A percentile compares a stretch with the other conserved stretches of the same genome.
Conservation (phyloP, 1,284 basidiomycete genomes). For the Microbotryum intermedium region DNA sequence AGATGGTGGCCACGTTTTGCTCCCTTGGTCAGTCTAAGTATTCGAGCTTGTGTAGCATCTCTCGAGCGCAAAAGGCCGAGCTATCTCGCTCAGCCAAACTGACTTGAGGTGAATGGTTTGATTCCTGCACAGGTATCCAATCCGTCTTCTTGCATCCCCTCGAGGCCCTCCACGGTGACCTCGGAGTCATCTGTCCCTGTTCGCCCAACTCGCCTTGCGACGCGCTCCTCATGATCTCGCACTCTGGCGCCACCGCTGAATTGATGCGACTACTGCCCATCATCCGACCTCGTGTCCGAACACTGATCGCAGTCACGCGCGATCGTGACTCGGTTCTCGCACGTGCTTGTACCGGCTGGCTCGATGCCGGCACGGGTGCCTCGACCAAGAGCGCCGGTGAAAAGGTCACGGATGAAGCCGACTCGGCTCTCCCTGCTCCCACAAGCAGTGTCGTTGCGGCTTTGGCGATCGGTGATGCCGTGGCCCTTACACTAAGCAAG, state of each 20-base stretch:
- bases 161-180: slow-evolving; percentile 42
- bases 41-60: too few relatives aligned
- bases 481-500: slow-evolving; percentile 34
- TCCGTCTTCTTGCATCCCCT: slow-evolving; percentile 40
- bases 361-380: slow-evolving; percentile 34
- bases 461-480: slow-evolving; percentile 41
- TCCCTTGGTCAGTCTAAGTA: slow-evolving; percentile 28
- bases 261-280: slow-evolving; percentile 38
- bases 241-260: slow-evolving; percentile 40
- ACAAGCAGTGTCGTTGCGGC: slow-evolving; percentile 39
- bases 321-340: slow-evolving; percentile 37
- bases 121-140: slow-evolving; percentile 33
- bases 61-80: neutral
- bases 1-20: slow-evolving; percentile 34
- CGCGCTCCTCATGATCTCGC: slow-evolving; percentile 39
- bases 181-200: slow-evolving; percentile 38
- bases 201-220: slow-evolving; percentile 30
- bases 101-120: neutral
- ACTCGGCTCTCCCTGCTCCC: slow-evolving; percentile 37
- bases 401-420: slow-evolving; percentile 32
- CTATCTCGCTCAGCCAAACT: neutral
- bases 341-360: slow-evolving; percentile 36
- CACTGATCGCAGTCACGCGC: slow-evolving; percentile 38
- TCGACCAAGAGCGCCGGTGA: slow-evolving; percentile 22
- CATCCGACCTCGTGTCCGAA: slow-evolving; percentile 34